Conservation (phyloP, 768 basidiomycete genomes). For the Chlorophyllum brunneum region DNA sequence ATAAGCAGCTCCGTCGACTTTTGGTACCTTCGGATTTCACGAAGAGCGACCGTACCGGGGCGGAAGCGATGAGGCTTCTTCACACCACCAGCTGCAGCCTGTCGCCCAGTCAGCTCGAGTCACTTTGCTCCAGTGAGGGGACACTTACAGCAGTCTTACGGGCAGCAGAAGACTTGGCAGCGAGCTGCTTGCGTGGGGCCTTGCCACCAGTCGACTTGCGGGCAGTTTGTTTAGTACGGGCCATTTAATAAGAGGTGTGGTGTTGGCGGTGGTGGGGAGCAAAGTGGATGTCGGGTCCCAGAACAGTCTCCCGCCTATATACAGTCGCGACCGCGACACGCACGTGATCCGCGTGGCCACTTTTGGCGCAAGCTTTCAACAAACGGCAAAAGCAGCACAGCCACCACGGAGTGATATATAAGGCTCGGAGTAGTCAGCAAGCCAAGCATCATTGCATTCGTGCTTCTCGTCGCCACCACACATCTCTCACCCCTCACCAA, state of each 20-base stretch:
- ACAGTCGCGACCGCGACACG: constrained; percentile 23
- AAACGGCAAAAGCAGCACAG: constrained; percentile 46
- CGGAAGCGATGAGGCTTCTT: constrained; percentile 95
- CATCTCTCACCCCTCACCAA: constrained; percentile 16
- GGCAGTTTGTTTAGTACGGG: constrained; percentile 83
- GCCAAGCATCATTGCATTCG: constrained; percentile 17
- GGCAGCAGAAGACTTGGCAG: constrained; percentile 53
- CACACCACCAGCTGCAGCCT: constrained; percentile 84
- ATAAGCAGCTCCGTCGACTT: constrained; percentile 92
- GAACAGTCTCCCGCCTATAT: constrained; percentile 22
- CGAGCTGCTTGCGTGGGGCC: constrained; percentile 83
- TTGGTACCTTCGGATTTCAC: constrained; percentile 90
- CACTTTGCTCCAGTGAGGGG: constrained; percentile 23
- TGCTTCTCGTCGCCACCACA: constrained; percentile 20
- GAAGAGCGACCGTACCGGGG: constrained; percentile 88
- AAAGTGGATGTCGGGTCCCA: constrained; percentile 11
- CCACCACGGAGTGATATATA: constrained; percentile 42
- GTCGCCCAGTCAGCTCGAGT: constrained; percentile 15
- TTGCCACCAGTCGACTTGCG: constrained; percentile 88
- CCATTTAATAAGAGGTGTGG: constrained; percentile 42
- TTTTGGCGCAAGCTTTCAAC: constrained; percentile 37
- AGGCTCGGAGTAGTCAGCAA: constrained; percentile 7
- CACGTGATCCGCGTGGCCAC: constrained; percentile 39
- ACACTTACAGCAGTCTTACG: constrained; percentile 55
- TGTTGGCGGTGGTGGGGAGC: constrained; percentile 17